phyloP scores from a whole-genome alignment of 805 yeast genomes.

The Kodamaea lidongshanica region DNA sequence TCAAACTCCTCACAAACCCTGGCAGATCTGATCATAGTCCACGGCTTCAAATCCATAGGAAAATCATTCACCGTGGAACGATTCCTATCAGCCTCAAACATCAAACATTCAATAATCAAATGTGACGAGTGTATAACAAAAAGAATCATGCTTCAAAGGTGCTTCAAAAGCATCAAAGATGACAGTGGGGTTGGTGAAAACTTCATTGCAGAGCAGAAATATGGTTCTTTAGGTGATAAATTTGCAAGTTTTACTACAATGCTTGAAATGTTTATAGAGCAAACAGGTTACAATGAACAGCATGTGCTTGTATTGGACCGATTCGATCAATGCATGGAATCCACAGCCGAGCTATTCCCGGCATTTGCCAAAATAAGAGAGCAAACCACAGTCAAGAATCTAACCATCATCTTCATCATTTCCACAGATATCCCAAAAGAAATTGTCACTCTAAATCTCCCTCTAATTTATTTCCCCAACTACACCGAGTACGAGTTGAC shows the following conservation, averaged over 20 bases:
- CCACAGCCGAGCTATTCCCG: constrained; percentile 32
- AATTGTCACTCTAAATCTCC: constrained; percentile 33
- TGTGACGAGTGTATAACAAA: constrained; percentile 43
- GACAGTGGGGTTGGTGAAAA: constrained; percentile 29
- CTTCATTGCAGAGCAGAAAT: constrained; percentile 12
- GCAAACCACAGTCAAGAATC: constrained; percentile 24
- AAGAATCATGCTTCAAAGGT: constrained; percentile 36
- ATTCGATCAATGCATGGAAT: constrained; percentile 42
- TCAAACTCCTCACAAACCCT: constrained; percentile 18
- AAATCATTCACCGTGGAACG: constrained; percentile 35
- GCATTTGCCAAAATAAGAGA: constrained; percentile 42
- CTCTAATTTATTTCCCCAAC: constrained; percentile 34
- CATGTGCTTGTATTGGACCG: constrained; percentile 44
- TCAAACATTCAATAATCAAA: constrained; percentile 26
- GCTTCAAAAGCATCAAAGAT: constrained; percentile 31
- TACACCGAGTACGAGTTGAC: constrained; percentile 33
- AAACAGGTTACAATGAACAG: constrained; percentile 24
- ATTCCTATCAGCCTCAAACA: constrained; percentile 23
- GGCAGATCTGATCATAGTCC: constrained; percentile 37
- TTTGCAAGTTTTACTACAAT: constrained; percentile 36
- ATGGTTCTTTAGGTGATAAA: constrained; percentile 32
- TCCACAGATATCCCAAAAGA: constrained; percentile 34
- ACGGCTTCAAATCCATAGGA: constrained; percentile 47
- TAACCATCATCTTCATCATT: constrained; percentile 36
- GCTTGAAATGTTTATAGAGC: constrained; percentile 33